Evolutionary conservation across 2,329 filamentous ascomycete genomes (phyloP).

Genomic region (Cytospora leucostoma): DNA sequence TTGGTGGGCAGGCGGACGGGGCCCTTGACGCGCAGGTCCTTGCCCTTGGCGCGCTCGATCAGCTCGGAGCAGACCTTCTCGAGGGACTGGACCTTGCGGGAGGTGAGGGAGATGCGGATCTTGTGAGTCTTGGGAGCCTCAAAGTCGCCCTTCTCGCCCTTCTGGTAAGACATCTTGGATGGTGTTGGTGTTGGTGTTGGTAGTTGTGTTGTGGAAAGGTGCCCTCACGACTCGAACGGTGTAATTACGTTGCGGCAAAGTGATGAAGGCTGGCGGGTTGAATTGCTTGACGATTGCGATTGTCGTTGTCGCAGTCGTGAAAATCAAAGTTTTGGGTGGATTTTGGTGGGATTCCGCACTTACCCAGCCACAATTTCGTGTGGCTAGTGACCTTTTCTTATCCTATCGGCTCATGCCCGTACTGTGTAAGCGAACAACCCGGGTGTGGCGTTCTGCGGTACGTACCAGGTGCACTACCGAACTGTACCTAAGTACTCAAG

Average conservation of each 20-base stretch:
- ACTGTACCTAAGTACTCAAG: too few relatives aligned
- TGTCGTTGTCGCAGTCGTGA: constrained; percentile 7
- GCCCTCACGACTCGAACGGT: constrained; percentile 80
- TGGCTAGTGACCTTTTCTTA: background rate
- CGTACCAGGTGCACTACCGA: background rate
- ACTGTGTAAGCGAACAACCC: too few relatives aligned
- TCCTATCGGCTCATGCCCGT: background rate
- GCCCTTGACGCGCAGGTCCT: constrained; percentile 98
- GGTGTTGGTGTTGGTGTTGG: constrained; percentile 35
- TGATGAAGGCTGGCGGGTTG: constrained; percentile 62
- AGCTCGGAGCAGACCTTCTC: constrained; percentile 99
- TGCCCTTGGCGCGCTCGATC: constrained; percentile 96
- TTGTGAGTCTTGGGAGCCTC: constrained; percentile 95
- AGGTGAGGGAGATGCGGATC: constrained; percentile 97
- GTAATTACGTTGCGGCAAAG: constrained; percentile 69
- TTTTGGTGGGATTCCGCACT: constrained; percentile 5
- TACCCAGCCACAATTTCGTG: background rate
- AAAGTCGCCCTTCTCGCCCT: constrained; percentile 90
- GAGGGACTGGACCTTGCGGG: constrained; percentile 89
- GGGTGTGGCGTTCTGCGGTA: background rate
- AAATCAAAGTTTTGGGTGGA: constrained; percentile 9
- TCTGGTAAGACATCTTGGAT: constrained; percentile 86
- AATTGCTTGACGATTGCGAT: constrained; percentile 26
- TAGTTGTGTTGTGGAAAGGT: constrained; percentile 28
- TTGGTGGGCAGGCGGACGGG: constrained; percentile 97